Base-by-base conservation (phyloP, 257 asterid genomes). In the Striga asiatica region DNA sequence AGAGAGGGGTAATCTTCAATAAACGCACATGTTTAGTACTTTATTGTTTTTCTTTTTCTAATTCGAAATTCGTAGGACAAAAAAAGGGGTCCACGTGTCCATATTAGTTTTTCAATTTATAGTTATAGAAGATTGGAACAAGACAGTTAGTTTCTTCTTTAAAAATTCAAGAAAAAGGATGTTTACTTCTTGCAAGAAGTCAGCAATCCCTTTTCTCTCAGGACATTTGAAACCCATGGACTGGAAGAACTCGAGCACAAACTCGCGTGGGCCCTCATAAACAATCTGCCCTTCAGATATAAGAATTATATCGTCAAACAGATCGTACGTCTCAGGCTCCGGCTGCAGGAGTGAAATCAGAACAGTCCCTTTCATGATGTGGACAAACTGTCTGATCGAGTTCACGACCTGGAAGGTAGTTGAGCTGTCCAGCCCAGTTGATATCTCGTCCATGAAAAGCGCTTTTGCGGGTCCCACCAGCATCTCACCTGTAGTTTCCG, bases 401-500 rank as follows among this genome's bases (percentile, higher is more conserved):
- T 76, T 74, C 59, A 76, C 69, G 3, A 79, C 66, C 56, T 74
- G 79, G 42, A 62, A 73, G 6, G 86, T 79, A 0, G 86, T 79
- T 0, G 86, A 79, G 21, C 80, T 79, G 64, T 79, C 87, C 64
- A 79, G 50, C 5, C 83, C 83, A 2, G 78, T 76, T 2, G 83
- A 79, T 58, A 79, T 76, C 65, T 79, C 87, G 42, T 79, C 87
- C 83, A 79, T 79, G 70, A 79, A 74, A 23, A 79, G 67, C 12
- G 74, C 81, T 20, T 74, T 76, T 0, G 81, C 61, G 4, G 81
- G 83, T 41, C 87, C 87, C 11, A 79, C 87, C 21, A 76, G 47
- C 79, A 79, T 76, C 62, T 79, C 87, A 38, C 83, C 83, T 77
- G 61, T 16, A 3, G 53, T 32, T 5, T 0, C 38, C 2, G 7